Evolutionary conservation across 2,329 filamentous ascomycete species (phyloP).

Genomic region (Cercospora zeae-maydis): DNA sequence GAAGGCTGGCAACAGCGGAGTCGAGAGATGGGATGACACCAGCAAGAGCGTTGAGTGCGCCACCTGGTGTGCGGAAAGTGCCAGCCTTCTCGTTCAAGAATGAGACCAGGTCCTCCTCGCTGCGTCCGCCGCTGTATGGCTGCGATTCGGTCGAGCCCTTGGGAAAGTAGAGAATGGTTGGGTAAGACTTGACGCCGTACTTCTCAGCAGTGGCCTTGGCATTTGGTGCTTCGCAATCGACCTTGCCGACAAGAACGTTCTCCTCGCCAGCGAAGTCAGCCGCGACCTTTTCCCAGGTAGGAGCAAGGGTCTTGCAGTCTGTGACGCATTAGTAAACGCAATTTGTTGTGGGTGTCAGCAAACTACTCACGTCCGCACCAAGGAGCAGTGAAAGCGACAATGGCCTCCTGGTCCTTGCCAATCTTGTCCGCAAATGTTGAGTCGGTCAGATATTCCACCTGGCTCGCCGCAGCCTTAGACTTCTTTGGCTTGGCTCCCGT

Average conservation of each 20-base stretch:
- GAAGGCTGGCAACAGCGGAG: constrained; percentile 65
- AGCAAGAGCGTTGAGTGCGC: constrained; percentile 71
- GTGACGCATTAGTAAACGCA: constrained; percentile 16
- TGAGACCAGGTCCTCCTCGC: constrained; percentile 69
- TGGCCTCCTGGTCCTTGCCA: constrained; percentile 80
- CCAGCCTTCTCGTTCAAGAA: constrained; percentile 88
- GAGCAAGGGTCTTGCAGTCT: constrained; percentile 97
- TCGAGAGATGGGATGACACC: constrained; percentile 82
- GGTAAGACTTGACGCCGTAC: constrained; percentile 80
- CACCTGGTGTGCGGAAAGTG: constrained; percentile 78
- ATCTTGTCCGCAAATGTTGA: constrained; percentile 70
- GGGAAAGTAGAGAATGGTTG: constrained; percentile 97
- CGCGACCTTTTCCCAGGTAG: constrained; percentile 84
- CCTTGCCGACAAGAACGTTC: constrained; percentile 83
- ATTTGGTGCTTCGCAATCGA: constrained; percentile 86
- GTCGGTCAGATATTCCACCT: constrained; percentile 77
- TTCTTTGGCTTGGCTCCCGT: constrained; percentile 76
- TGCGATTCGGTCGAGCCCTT: constrained; percentile 71
- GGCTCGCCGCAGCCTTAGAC: constrained; percentile 68
- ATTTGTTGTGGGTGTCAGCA: neutral
- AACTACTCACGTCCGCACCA: constrained; percentile 93
- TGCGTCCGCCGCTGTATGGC: constrained; percentile 70
- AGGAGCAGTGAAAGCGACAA: constrained; percentile 95
- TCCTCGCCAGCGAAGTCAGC: constrained; percentile 74
- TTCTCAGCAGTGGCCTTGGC: constrained; percentile 73